Percentiles rank a stretch among this genome's conserved stretches.
phyloP scores from a whole-genome alignment of 352 stramenopile genomes.

The Elongisporangium undulatum region DNA sequence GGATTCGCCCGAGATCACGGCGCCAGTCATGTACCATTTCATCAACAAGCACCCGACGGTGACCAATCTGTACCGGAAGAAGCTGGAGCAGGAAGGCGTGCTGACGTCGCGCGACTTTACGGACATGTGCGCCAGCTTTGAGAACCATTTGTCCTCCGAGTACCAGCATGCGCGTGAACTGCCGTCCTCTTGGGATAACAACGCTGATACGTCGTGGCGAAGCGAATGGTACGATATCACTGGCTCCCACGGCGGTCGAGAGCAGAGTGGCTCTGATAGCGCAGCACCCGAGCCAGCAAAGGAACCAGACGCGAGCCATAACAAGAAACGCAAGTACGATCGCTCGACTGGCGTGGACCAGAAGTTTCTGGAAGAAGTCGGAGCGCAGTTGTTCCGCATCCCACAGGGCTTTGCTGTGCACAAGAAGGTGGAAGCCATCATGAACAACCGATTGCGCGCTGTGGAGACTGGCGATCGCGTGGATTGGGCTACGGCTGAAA shows the following conservation, averaged over 20 bases:
- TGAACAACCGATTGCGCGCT: conserved; percentile 78
- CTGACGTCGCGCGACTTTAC: conserved; percentile 41
- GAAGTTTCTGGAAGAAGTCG: conserved; percentile 70
- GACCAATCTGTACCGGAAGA: conserved; percentile 70
- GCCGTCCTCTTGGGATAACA: conserved; percentile 78
- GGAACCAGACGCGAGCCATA: conserved; percentile 9
- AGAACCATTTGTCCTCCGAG: conserved; percentile 56
- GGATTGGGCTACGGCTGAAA: conserved; percentile 88
- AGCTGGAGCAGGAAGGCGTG: conserved; percentile 53
- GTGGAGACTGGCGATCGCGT: conserved; percentile 79
- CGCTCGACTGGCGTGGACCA: conserved; percentile 67
- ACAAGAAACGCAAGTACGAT: conserved; percentile 29
- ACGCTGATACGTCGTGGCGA: conserved; percentile 61
- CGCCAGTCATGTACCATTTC: conserved; percentile 88
- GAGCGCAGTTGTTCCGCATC: conserved; percentile 71
- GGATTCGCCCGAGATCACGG: conserved; percentile 87
- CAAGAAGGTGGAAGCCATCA: conserved; percentile 83
- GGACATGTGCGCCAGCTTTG: conserved; percentile 56
- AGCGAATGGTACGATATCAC: conserved; percentile 50
- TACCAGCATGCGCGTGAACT: conserved; percentile 68
- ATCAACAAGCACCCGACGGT: conserved; percentile 86
- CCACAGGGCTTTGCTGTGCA: conserved; percentile 80
- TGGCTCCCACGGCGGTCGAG: neutral
- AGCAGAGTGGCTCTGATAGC: neutral
- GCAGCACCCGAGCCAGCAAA: neutral